phyloP scores from a whole-genome alignment of 192 early-diverging fungal genomes.

The Coemansia sp. region DNA sequence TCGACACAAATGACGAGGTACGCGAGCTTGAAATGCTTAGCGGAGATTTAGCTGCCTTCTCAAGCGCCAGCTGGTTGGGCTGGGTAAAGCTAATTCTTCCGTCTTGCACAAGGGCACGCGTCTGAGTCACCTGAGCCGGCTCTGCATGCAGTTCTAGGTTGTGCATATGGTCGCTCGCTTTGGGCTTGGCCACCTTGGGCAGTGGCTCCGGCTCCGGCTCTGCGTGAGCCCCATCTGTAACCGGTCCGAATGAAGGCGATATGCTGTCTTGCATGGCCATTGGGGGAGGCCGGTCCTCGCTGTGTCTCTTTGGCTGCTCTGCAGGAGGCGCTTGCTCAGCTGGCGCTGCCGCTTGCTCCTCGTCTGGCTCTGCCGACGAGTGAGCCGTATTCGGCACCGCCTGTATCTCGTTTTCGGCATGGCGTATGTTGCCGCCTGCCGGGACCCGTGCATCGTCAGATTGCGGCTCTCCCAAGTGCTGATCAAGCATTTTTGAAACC shows the following conservation, averaged over 20 bases:
- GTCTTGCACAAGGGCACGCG: slow-evolving; percentile 14
- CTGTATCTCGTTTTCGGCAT: neutral
- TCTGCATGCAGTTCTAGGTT: neutral
- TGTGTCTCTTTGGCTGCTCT: neutral
- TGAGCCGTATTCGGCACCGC: slow-evolving; percentile 3
- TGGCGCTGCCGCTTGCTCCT: no score
- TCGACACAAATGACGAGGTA: slow-evolving; percentile 9
- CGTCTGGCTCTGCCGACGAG: neutral
- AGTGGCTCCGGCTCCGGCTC: neutral
- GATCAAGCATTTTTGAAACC: slow-evolving; percentile 45
- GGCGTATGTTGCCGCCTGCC: neutral
- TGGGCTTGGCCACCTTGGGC: neutral
- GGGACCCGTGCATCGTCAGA: slow-evolving; percentile 11
- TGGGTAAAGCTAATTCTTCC: slow-evolving; percentile 38
- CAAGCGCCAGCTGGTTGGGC: slow-evolving; percentile 14
- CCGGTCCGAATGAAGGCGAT: no score
- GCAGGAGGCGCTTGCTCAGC: no score
- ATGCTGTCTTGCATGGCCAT: no score
- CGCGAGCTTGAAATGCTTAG: neutral
- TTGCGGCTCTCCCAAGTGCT: slow-evolving; percentile 31
- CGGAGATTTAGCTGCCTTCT: slow-evolving; percentile 1
- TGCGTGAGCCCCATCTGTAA: neutral
- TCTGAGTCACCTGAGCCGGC: neutral
- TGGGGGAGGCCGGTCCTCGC: neutral
- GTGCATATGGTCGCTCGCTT: neutral